Conservation (phyloP, 352 stramenopile genomes). For the Phytophthora sansomeana region DNA sequence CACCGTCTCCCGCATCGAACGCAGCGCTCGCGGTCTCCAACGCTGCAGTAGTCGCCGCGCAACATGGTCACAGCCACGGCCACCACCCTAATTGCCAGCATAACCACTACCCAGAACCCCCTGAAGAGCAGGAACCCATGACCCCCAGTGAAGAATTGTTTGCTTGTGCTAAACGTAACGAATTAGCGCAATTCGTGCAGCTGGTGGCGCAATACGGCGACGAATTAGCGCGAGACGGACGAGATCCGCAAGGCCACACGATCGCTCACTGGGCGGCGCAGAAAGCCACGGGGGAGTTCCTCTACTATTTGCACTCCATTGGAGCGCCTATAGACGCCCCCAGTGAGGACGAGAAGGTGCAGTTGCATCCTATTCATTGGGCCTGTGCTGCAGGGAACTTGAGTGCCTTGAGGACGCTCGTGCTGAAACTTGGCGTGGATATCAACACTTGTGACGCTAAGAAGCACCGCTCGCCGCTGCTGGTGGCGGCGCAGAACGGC, state of each 20-base stretch:
- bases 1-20: constrained; percentile 5
- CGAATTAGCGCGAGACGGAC: constrained; percentile 41
- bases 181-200: constrained; percentile 62
- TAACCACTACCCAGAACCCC: constrained; percentile 6
- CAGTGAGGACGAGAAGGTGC: constrained; percentile 59
- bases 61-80: constrained; percentile 34
- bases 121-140: constrained; percentile 27
- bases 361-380: constrained; percentile 88
- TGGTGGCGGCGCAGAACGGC: constrained; percentile 83
- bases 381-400: constrained; percentile 82
- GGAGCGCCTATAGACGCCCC: constrained; percentile 63
- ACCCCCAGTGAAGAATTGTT: constrained; percentile 75
- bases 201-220: constrained; percentile 54
- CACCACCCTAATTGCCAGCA: constrained; percentile 33
- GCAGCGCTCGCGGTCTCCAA: constrained; percentile 1
- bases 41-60: constrained; percentile 6
- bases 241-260: constrained; percentile 76
- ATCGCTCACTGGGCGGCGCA: constrained; percentile 79
- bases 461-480: constrained; percentile 79
- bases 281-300: constrained; percentile 55
- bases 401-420: constrained; percentile 59
- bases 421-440: constrained; percentile 68
- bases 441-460: constrained; percentile 76
- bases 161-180: constrained; percentile 62
- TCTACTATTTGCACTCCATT: constrained; percentile 60